phyloP scores from a whole-genome alignment of 768 basidiomycete genomes.

The Tylopilus rubrobrunneus region DNA sequence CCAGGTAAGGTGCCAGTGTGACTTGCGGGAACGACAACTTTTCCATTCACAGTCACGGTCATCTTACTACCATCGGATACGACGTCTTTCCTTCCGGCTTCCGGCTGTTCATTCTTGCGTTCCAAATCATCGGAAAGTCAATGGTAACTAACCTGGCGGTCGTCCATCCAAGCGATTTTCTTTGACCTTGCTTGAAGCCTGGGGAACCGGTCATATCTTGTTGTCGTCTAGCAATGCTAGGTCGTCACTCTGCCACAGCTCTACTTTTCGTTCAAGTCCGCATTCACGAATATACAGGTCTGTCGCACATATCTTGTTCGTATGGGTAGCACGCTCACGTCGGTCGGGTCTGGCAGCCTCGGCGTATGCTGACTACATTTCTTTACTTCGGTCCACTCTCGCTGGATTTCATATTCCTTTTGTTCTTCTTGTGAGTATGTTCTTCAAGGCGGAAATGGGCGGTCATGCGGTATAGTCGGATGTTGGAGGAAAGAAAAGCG shows the following conservation, averaged over 20 bases:
- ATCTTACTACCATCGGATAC: too few relatives aligned
- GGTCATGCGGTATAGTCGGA: constrained; percentile 84
- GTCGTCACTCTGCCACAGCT: constrained; percentile 86
- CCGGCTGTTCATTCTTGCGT: too few relatives aligned
- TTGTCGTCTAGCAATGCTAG: constrained; percentile 74
- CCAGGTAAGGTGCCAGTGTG: too few relatives aligned
- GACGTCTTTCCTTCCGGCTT: too few relatives aligned
- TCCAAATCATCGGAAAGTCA: constrained; percentile 55
- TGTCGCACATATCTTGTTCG: not conserved
- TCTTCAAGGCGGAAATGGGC: not conserved
- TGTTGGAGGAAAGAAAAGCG: constrained; percentile 90
- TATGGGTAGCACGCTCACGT: constrained; percentile 8
- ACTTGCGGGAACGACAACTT: too few relatives aligned
- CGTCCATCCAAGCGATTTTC: constrained; percentile 47
- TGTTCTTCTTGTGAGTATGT: constrained; percentile 91
- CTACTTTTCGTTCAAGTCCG: constrained; percentile 87
- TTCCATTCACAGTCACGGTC: too few relatives aligned
- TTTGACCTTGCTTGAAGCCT: not conserved
- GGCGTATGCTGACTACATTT: constrained; percentile 89
- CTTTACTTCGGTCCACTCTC: constrained; percentile 94
- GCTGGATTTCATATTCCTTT: constrained; percentile 92
- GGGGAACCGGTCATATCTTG: constrained; percentile 3
- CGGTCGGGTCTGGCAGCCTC: constrained; percentile 48
- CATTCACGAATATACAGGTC: constrained; percentile 77
- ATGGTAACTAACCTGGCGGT: constrained; percentile 82